Base-by-base conservation (phyloP, 805 yeast species). In the Candida corydali region DNA sequence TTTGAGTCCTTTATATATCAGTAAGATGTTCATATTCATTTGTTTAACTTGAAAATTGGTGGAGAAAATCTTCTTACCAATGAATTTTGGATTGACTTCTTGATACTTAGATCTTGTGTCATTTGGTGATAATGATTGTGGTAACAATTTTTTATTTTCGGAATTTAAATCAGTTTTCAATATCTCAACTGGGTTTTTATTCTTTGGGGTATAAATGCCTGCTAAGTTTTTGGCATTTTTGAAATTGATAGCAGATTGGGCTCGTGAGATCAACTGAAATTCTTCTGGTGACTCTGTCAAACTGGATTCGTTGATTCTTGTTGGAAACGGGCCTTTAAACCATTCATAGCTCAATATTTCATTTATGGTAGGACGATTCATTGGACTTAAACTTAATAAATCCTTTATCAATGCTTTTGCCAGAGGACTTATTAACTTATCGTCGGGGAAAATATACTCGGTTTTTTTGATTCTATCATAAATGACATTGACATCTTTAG, bases 71-170 rank as follows among this genome's bases (percentile, higher is more conserved):
- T 63, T 57, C 37, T 58, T 53, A 5, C 61, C 64, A 26, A 63
- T 47, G 23, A 53, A 46, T 17, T 56, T 47, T 5, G 61, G 68
- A 31, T 65, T 72, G 38, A 81, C 78, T 54, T 84, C 93, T 56
- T 82, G 82, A 62, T 89, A 89, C 63, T 89, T 89, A 59, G 73
- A 80, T 55, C 80, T 84, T 31, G 96, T 87, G 54, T 86, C 88
- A 47, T 91, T 91, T 12, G 98, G 98, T 17, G 96, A 88, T 54
- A 89, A 74, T 2, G 95, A 84, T 49, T 82, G 84, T 25, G 98
- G 98, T 48, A 89, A 68, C 42, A 89, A 73, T 3, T 86, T 61
- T 49, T 68, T 75, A 49, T 73, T 76, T 55, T 81, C 85, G 37
- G 83, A 76, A 47, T 79, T 81, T 47, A 82, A 65, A 55, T 82